Conservation (phyloP, 177 flowering plant genomes). For the Vitis hybrid region DNA sequence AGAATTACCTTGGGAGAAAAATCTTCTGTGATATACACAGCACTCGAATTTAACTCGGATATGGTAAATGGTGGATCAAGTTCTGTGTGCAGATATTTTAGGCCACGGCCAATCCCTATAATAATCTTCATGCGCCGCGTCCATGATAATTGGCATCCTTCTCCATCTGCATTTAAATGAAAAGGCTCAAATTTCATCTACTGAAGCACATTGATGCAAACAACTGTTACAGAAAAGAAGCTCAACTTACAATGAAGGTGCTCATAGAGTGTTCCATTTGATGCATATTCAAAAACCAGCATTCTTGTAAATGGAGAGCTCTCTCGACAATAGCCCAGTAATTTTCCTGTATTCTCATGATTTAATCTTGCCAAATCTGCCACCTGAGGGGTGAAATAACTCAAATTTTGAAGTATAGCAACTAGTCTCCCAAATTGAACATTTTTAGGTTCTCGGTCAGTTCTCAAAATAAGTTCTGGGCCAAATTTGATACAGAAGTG, state of each 20-base stretch:
- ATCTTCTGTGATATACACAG: conserved; percentile 90
- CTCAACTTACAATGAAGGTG: conserved; percentile 82
- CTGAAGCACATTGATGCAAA: neutral
- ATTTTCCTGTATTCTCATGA: conserved; percentile 76
- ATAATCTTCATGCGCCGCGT: conserved; percentile 82
- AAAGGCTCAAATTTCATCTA: neutral
- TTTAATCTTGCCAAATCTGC: conserved; percentile 78
- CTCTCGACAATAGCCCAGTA: conserved; percentile 86
- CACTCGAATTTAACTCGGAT: conserved; percentile 78
- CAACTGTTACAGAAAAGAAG: neutral
- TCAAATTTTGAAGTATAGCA: neutral
- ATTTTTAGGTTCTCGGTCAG: neutral
- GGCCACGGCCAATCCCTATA: conserved; percentile 82
- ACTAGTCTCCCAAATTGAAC: neutral
- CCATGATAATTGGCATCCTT: conserved; percentile 86
- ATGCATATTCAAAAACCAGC: conserved; percentile 94
- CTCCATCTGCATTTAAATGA: conserved; percentile 54
- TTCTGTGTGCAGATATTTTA: conserved; percentile 87
- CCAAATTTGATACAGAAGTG: neutral
- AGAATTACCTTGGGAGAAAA: conserved; percentile 68
- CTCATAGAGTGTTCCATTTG: conserved; percentile 90
- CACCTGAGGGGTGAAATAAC: conserved; percentile 42
- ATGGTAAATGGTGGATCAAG: conserved; percentile 85
- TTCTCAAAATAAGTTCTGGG: neutral
- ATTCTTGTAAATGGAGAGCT: conserved; percentile 82